Evolutionary conservation across 2,329 filamentous ascomycete genomes (phyloP).

Genomic region (Biscogniauxia sp.): DNA sequence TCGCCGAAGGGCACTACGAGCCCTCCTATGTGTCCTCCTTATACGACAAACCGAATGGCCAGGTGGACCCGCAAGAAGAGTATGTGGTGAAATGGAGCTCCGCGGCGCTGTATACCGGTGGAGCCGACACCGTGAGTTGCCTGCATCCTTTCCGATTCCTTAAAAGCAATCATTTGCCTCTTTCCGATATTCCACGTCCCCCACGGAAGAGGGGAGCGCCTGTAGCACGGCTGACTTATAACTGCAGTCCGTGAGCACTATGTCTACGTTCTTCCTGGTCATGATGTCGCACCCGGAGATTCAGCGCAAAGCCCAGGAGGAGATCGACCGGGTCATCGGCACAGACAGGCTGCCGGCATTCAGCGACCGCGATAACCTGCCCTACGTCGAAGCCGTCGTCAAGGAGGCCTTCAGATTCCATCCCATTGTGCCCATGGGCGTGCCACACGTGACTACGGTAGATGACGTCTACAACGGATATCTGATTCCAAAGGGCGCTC

Average conservation of each 20-base stretch:
- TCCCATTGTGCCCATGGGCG: constrained; percentile 26
- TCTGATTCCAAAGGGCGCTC: constrained; percentile 17
- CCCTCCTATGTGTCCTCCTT: constrained; percentile 8
- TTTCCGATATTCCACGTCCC: neutral
- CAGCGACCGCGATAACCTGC: constrained; percentile 22
- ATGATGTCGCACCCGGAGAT: constrained; percentile 47
- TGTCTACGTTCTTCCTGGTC: constrained; percentile 44
- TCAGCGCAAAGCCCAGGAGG: constrained; percentile 36
- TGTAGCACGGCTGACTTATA: neutral
- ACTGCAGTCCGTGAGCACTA: constrained; percentile 39
- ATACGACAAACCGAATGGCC: constrained; percentile 4
- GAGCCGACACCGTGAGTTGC: constrained; percentile 22
- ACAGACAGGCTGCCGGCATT: constrained; percentile 24
- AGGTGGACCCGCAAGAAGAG: constrained; percentile 9
- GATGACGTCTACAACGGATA: constrained; percentile 18
- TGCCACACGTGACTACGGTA: constrained; percentile 7
- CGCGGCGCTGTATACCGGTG: constrained; percentile 20
- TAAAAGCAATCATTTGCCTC: neutral
- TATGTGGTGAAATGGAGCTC: constrained; percentile 18
- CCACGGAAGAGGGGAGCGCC: no score
- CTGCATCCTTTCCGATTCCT: no score
- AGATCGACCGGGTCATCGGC: constrained; percentile 32
- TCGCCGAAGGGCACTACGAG: constrained; percentile 1
- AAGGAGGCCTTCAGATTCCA: constrained; percentile 28
- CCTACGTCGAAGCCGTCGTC: constrained; percentile 27